These are phyloP conservation scores for Serendipita sp. DNA, from an alignment of 1,284 basidiomycete species.

Conservation along the genomic window DNA sequence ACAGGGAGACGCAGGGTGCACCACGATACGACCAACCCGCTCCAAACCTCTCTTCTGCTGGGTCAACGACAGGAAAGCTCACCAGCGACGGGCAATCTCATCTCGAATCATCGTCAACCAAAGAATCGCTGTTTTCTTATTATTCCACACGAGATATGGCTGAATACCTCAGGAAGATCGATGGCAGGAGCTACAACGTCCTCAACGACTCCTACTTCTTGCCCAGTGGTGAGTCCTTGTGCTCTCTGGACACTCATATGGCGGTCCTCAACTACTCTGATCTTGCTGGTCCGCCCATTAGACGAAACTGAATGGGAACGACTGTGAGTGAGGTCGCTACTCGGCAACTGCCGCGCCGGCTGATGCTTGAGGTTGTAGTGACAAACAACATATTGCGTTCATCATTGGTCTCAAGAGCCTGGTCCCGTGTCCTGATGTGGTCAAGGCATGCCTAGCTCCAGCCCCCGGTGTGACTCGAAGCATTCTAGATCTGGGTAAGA, in stretches of 20 bases:
- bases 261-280: not conserved
- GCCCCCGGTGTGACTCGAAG: not conserved
- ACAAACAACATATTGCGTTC: not conserved
- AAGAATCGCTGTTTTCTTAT: not conserved
- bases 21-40: not conserved
- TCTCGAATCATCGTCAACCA: not conserved
- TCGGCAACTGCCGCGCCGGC: not conserved
- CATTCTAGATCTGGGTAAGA: not conserved
- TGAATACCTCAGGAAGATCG: not conserved
- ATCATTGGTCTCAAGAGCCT: not conserved
- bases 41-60: not conserved
- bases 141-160: not conserved
- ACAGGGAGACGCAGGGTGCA: not conserved
- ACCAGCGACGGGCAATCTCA: not conserved
- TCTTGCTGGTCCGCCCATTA: not conserved
- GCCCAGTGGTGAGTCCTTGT: not conserved
- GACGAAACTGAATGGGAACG: slow-evolving; percentile 3
- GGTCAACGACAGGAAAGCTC: not conserved
- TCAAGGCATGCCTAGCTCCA: not conserved
- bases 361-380: not conserved
- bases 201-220: slow-evolving; percentile 1
- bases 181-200: not conserved
- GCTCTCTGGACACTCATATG: not conserved
- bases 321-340: not conserved
- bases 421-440: not conserved